Evolutionary conservation across 2,329 filamentous ascomycete species (phyloP).

Genomic region (Rhinocladiella mackenziei): DNA sequence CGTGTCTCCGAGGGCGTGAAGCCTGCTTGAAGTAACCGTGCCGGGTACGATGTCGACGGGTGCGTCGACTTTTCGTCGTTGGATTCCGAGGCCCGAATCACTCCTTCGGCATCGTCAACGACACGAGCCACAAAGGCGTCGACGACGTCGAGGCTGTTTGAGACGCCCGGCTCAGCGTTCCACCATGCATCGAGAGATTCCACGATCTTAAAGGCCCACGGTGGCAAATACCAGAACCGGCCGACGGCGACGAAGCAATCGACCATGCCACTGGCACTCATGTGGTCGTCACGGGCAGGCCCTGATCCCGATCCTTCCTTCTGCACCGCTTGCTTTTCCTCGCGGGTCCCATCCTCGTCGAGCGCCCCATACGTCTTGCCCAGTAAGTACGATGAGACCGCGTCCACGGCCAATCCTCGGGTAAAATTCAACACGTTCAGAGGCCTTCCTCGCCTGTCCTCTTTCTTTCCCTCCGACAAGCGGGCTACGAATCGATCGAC

Average conservation of each 20-base stretch:
- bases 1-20: conserved; percentile 23
- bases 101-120: conserved; percentile 19
- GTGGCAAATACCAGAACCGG: conserved; percentile 52
- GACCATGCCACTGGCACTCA: conserved; percentile 48
- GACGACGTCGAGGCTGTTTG: conserved; percentile 20
- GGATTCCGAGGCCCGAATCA: conserved; percentile 9
- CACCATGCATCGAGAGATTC: conserved; percentile 26
- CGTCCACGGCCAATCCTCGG: conserved; percentile 52
- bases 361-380: conserved; percentile 49
- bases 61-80: conserved; percentile 10
- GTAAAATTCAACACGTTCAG: conserved; percentile 50
- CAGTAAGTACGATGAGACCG: conserved; percentile 53
- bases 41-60: conserved; percentile 26
- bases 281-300: conserved; percentile 12
- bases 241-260: conserved; percentile 54
- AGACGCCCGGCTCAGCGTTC: conserved; percentile 22
- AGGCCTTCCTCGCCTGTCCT: conserved; percentile 27
- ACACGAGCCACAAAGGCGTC: conserved; percentile 27
- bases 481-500: conserved; percentile 43
- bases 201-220: conserved; percentile 31
- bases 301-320: conserved; percentile 24
- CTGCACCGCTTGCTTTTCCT: conserved; percentile 13
- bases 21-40: conserved; percentile 26
- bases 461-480: conserved; percentile 36
- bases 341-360: conserved; percentile 32